Conservation (phyloP, 2,329 filamentous ascomycete species). For the Colletotrichum siamense region DNA sequence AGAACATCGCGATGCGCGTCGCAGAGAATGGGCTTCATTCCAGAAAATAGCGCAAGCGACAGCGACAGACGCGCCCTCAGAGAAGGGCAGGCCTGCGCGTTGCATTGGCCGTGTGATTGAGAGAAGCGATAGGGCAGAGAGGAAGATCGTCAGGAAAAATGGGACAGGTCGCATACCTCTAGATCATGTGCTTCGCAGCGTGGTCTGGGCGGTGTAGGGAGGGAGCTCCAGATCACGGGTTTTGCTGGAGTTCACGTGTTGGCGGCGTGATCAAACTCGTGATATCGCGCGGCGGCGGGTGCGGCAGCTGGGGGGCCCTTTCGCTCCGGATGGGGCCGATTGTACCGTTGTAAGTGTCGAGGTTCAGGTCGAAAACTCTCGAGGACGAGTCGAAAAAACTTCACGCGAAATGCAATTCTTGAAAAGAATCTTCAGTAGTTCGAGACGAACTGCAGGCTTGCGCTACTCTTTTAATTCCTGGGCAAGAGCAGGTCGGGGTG, state of each 20-base stretch:
- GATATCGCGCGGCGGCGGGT: conserved; percentile 45
- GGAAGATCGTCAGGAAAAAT: conserved; percentile 17
- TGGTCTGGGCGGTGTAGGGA: conserved; percentile 14
- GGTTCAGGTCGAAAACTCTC: not conserved
- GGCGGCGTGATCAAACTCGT: conserved; percentile 53
- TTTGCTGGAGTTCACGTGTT: conserved; percentile 27
- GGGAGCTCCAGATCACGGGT: conserved; percentile 46
- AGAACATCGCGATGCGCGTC: not conserved
- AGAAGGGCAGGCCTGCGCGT: not conserved
- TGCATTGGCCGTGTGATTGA: conserved; percentile 3
- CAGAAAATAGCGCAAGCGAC: conserved; percentile 3
- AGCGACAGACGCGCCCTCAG: not conserved
- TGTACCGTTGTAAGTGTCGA: conserved; percentile 11
- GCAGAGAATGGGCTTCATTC: not conserved
- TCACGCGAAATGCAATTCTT: conserved; percentile 12
- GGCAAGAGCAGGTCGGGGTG: not conserved
- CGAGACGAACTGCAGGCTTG: not conserved
- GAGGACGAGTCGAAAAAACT: not conserved
- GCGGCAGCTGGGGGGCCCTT: conserved; percentile 21
- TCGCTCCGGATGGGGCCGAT: conserved; percentile 16
- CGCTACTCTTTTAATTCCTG: conserved; percentile 15
- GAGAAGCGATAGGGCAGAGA: not conserved
- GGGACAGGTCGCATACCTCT: conserved; percentile 40
- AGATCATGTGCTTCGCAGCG: conserved; percentile 48
- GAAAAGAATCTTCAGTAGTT: not conserved